Evolutionary conservation across 768 basidiomycete species (phyloP).

Genomic region (Phlebiopsis flavidoalba): DNA sequence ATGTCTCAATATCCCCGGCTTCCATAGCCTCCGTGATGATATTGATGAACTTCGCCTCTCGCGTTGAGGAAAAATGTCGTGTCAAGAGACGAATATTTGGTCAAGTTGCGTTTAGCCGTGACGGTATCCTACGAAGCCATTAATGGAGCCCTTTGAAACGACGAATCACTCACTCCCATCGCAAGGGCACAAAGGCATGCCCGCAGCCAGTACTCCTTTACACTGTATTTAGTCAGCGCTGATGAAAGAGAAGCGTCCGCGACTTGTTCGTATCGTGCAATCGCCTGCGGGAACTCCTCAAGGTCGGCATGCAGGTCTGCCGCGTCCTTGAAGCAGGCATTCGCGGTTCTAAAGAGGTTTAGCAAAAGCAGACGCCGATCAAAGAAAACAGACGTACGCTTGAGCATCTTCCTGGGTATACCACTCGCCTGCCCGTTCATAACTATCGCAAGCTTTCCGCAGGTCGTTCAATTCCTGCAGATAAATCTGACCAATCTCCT

Average conservation of each 20-base stretch:
- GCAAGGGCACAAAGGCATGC: conserved; percentile 86
- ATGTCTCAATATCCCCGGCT: conserved; percentile 63
- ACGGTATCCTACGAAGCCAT: conserved; percentile 66
- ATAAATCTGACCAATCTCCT: conserved; percentile 93
- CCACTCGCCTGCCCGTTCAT: conserved; percentile 91
- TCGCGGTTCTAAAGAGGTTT: conserved; percentile 70
- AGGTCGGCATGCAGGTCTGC: conserved; percentile 92
- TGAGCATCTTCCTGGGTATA: conserved; percentile 96
- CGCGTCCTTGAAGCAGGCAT: conserved; percentile 92
- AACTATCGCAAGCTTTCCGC: conserved; percentile 85
- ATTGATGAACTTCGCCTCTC: conserved; percentile 87
- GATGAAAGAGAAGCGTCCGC: conserved; percentile 78
- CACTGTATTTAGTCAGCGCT: conserved; percentile 92
- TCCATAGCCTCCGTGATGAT: conserved; percentile 76
- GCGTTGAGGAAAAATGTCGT: conserved; percentile 79
- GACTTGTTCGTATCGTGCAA: conserved; percentile 86
- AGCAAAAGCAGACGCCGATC: not conserved
- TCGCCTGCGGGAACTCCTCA: conserved; percentile 80
- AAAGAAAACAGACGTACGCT: conserved; percentile 57
- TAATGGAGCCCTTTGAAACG: not conserved
- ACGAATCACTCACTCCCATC: conserved; percentile 55
- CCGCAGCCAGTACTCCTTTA: conserved; percentile 96
- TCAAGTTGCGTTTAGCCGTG: conserved; percentile 73
- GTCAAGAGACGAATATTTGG: conserved; percentile 77
- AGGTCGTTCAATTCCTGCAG: conserved; percentile 79